Base-by-base conservation (phyloP, 75 land plant species). In the Cunninghamia lanceolata region DNA sequence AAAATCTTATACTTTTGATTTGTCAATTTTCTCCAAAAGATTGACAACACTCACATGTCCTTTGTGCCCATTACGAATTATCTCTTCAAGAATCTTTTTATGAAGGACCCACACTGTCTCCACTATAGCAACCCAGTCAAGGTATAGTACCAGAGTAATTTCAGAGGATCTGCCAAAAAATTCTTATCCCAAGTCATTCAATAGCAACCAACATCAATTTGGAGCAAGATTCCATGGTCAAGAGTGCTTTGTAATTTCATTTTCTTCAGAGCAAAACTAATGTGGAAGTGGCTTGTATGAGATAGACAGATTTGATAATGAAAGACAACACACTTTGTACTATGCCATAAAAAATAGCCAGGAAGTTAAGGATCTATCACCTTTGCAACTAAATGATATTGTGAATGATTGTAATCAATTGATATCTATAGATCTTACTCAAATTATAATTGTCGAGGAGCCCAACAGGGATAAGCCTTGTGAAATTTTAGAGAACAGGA, bases 21-120 rank as follows among this genome's bases (percentile, higher is more conserved):
- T n/a, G n/a, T n/a, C n/a, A n/a, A n/a, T n/a, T n/a, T n/a, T n/a
- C n/a, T n/a, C n/a, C n/a, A n/a, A n/a, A n/a, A n/a, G n/a, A n/a
- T n/a, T n/a, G 89, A 9, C 90, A 95, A 0, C 96, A 95, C 92
- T 94, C 96, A 91, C 86, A 78, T 95, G 98, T 59, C 98, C 98
- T 3, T 87, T 94, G n/a, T 96, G 98, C 89, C 90, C n/a, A n/a
- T n/a, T n/a, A n/a, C n/a, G n/a, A 95, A 80, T 59, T 59, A 59
- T 59, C 68, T 25, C 68, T 59, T 59, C 21, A 25, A 59, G 68
- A 25, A 9, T 50, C 52, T 50, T 73, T 32, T 73, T 19, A 21
- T 76, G 40, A 35, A 76, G 39, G 78, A 76, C 14, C 39, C 40
- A 19, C 39, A 39, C 38, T 39, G 1, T 76, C 42, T 76, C 79